Conservation (phyloP, 768 basidiomycete genomes). For the Rhodotorula diobovata region DNA sequence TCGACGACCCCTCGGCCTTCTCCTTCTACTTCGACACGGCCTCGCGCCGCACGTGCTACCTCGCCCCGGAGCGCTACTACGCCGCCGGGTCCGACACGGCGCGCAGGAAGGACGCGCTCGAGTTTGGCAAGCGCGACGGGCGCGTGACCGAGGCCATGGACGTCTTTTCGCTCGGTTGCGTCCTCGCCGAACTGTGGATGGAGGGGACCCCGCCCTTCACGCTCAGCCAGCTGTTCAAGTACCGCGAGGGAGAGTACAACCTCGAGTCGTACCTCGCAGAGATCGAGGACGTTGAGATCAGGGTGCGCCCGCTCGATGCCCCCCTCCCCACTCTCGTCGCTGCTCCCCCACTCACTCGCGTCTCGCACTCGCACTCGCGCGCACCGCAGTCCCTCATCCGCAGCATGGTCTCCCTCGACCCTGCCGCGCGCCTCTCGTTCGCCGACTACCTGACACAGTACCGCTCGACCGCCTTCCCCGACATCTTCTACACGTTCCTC, state of each 20-base stretch:
- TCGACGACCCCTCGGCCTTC: slow-evolving; percentile 95
- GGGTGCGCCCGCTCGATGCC: slow-evolving; percentile 55
- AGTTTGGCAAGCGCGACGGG: slow-evolving; percentile 63
- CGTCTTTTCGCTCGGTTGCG: slow-evolving; percentile 89
- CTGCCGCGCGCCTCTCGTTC: slow-evolving; percentile 71
- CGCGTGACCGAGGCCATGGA: slow-evolving; percentile 95
- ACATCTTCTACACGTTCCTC: slow-evolving; percentile 89
- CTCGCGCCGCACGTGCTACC: slow-evolving; percentile 85
- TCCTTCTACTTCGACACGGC: slow-evolving; percentile 97
- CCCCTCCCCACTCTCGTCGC: background rate
- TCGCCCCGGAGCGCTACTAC: slow-evolving; percentile 95
- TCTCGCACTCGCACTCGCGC: too few species aligned
- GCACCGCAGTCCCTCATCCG: slow-evolving; percentile 68
- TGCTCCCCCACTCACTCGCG: slow-evolving; percentile 20
- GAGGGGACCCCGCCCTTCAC: slow-evolving; percentile 92
- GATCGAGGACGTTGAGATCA: slow-evolving; percentile 75
- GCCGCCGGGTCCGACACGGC: slow-evolving; percentile 69
- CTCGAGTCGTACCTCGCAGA: slow-evolving; percentile 58
- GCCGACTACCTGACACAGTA: slow-evolving; percentile 69
- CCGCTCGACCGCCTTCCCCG: slow-evolving; percentile 76
- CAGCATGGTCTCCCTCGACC: slow-evolving; percentile 82
- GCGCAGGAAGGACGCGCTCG: slow-evolving; percentile 61
- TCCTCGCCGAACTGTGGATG: slow-evolving; percentile 89
- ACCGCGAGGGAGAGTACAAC: slow-evolving; percentile 71
- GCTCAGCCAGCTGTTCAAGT: slow-evolving; percentile 90